Percentiles rank a stretch among this genome's conserved stretches.
Conservation (phyloP, 495 filamentous ascomycete genomes). For the Podospora didyma region DNA sequence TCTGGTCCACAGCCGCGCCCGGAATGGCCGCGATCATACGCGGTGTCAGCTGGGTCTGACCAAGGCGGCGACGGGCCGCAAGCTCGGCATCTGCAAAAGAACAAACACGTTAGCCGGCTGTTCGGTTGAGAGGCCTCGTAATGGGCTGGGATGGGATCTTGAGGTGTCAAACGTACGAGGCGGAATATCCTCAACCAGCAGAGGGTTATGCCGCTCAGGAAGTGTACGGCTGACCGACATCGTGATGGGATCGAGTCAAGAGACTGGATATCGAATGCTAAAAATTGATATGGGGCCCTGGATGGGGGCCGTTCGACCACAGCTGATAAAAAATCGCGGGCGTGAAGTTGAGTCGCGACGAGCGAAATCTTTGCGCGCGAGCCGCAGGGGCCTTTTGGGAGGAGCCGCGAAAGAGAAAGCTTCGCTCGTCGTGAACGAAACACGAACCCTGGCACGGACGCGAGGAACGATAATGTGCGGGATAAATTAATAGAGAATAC, state of each 20-base stretch:
- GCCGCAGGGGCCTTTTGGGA: slow-evolving; percentile 7
- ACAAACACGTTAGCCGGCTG: slow-evolving; percentile 36
- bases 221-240: slow-evolving; percentile 61
- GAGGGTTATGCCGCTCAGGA: slow-evolving; percentile 69
- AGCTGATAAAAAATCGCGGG: slow-evolving; percentile 1
- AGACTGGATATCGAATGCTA: not conserved
- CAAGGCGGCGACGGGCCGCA: slow-evolving; percentile 77
- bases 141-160: not conserved
- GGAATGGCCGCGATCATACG: slow-evolving; percentile 63
- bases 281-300: not conserved
- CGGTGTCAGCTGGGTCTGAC: slow-evolving; percentile 85
- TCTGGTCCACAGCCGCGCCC: slow-evolving; percentile 64
- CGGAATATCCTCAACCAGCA: slow-evolving; percentile 69
- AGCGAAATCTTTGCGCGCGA: slow-evolving; percentile 32
- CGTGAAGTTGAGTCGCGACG: slow-evolving; percentile 13
- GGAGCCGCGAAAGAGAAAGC: not conserved
- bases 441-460: not conserved
- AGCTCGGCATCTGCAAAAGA: slow-evolving; percentile 68
- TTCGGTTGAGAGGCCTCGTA: too few species aligned
- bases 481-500: not conserved
- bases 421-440: not conserved
- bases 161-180: slow-evolving; percentile 46
- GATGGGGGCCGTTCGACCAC: not conserved
- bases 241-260: slow-evolving; percentile 14
- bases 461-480: too few species aligned